Percentiles rank a stretch among this genome's conserved stretches.
phyloP scores from a whole-genome alignment of 1,139 yeast species.

The Yamadazyma songkhlaensis region DNA sequence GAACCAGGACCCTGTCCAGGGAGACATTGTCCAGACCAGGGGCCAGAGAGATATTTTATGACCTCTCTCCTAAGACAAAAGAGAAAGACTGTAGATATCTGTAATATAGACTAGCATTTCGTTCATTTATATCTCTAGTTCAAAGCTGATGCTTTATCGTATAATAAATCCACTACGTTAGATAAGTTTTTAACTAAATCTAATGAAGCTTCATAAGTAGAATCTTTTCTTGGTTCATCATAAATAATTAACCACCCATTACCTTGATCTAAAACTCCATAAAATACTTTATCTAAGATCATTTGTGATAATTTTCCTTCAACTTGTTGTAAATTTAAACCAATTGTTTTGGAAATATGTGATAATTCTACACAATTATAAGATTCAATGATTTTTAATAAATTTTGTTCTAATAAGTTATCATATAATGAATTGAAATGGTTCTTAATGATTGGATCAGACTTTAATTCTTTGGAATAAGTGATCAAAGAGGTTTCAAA shows the following conservation, averaged over 20 bases:
- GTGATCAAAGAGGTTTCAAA: slow-evolving; percentile 76
- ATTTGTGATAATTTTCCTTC: slow-evolving; percentile 95
- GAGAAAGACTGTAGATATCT: neutral
- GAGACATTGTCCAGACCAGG: no score
- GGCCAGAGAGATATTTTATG: no score
- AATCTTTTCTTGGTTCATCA: slow-evolving; percentile 86
- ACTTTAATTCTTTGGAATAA: slow-evolving; percentile 72
- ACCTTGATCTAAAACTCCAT: slow-evolving; percentile 97
- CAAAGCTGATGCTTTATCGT: slow-evolving; percentile 86
- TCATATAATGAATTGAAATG: slow-evolving; percentile 94
- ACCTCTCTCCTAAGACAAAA: neutral
- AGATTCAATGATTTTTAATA: slow-evolving; percentile 93
- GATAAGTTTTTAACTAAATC: slow-evolving; percentile 87
- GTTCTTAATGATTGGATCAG: slow-evolving; percentile 85
- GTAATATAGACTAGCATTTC: neutral
- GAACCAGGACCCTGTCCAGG: no score
- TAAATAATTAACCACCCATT: slow-evolving; percentile 95
- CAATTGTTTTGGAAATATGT: slow-evolving; percentile 84
- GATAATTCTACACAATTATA: slow-evolving; percentile 91
- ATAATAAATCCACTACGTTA: slow-evolving; percentile 82
- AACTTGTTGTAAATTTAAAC: slow-evolving; percentile 82
- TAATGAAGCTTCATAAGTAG: slow-evolving; percentile 83
- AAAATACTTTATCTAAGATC: slow-evolving; percentile 92
- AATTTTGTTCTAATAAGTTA: slow-evolving; percentile 85
- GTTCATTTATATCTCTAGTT: slow-evolving; percentile 30